Base-by-base conservation (phyloP, 192 early-diverging fungal species). In the Gorgonomyces haynaldii region DNA sequence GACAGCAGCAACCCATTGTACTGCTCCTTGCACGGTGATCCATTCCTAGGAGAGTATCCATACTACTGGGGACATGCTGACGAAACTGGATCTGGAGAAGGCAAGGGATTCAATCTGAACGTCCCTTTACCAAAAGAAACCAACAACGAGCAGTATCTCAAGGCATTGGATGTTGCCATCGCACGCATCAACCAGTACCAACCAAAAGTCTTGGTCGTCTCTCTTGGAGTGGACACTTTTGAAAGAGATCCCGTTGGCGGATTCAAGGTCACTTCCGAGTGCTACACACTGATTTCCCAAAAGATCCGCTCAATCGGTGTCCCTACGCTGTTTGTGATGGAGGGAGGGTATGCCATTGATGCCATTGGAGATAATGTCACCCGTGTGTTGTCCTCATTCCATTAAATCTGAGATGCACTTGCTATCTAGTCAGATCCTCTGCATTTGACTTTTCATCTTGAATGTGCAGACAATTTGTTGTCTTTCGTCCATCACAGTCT, bases 171-270 rank as follows among this genome's bases (percentile, higher is more conserved):
- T 13, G 51, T 38, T 23, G 56, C 65, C 12, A 64, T 82, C 25
- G 37, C 65, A n/a, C 49, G 48, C 9, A 70, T 81, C 4, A 39
- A 51, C 4, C 56, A 61, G 4, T 83, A 64, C 55, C 27, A 66
- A 12, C 70, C 82, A 9, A 64, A 75, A 30, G 47, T 66, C 23
- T 44, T 84, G 7, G 60, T 84, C 1, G 77, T 81, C 7, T 81
- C 79, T 1, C 42, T 84, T 21, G 82, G 82, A 0, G 66, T 84
- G 4, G 82, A 84, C 54, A 82, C 81, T 7, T 84, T 60, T 45
- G 36, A 37, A 9, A 35, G 57, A 10, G 65, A 67, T 30, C 56
- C 56, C n/a, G 52, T 67, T 2, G 65, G 65, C 0, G 57, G 46
- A 26, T 62, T 67, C 28, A 37, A 28, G 0, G 38, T 67, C 7